Percentiles rank a stretch among this genome's conserved stretches.
phyloP scores from a whole-genome alignment of 2,329 filamentous ascomycete genomes.

The Ophiocordyceps australis region DNA sequence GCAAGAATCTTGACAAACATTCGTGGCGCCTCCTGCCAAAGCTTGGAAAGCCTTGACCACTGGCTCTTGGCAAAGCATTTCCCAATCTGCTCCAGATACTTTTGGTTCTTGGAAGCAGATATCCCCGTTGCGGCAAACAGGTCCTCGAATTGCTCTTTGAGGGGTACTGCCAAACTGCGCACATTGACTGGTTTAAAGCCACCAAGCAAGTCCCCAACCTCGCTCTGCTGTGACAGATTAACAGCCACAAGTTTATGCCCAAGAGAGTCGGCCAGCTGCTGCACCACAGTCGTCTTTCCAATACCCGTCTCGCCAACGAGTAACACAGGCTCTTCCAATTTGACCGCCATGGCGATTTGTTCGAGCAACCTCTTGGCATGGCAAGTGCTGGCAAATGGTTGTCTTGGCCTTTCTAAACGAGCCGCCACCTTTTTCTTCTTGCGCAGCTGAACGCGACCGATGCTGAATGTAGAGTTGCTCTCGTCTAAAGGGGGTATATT shows the following conservation, averaged over 20 bases:
- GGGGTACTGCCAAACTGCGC: slow-evolving; percentile 66
- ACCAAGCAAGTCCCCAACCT: slow-evolving; percentile 86
- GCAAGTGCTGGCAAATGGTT: slow-evolving; percentile 73
- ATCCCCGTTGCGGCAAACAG: slow-evolving; percentile 75
- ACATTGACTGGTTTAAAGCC: slow-evolving; percentile 94
- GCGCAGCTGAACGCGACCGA: slow-evolving; percentile 48
- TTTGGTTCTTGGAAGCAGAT: slow-evolving; percentile 70
- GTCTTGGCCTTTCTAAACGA: slow-evolving; percentile 30
- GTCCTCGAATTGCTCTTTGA: slow-evolving; percentile 88
- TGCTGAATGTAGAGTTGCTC: slow-evolving; percentile 32
- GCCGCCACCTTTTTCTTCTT: slow-evolving; percentile 34
- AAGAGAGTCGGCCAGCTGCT: slow-evolving; percentile 71
- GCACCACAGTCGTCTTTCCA: slow-evolving; percentile 90
- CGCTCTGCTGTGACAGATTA: slow-evolving; percentile 94
- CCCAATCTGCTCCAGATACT: slow-evolving; percentile 63
- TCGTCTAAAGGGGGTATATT: slow-evolving; percentile 56
- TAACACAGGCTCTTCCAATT: slow-evolving; percentile 72
- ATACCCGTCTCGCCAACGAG: slow-evolving; percentile 98
- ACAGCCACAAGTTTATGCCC: slow-evolving; percentile 81
- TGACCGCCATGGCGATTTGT: slow-evolving; percentile 68
- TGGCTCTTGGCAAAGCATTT: slow-evolving; percentile 68
- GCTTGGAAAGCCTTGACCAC: slow-evolving; percentile 70
- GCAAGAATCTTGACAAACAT: slow-evolving; percentile 62
- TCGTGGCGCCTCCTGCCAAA: slow-evolving; percentile 78
- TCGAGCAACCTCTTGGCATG: slow-evolving; percentile 76